Base-by-base conservation (phyloP, 331 rosid species). In the Malus hybrid region DNA sequence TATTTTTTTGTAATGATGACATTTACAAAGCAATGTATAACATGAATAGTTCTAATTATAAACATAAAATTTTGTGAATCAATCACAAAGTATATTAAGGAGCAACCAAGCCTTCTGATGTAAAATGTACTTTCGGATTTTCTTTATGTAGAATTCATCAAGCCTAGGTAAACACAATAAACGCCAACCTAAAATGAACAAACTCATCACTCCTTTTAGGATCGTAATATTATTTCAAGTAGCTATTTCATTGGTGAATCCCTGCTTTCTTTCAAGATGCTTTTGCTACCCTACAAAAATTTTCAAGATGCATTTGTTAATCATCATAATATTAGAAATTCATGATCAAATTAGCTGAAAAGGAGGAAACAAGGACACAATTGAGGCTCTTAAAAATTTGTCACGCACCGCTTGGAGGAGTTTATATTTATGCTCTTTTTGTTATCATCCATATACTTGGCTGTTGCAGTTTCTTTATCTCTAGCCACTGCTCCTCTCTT, bases 401-500 rank as follows among this genome's bases (percentile, higher is more conserved):
- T 81, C 55, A 63, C 76, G 79, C 83, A 92, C 97, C 96, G 84
- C 82, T 80, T 83, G 46, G 89, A 75, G 76, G 89, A 72, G 87
- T 69, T 78, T 72, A 75, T 79, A 84, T 70, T 85, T 84, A 89
- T 79, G 57, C 55, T 73, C 78, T 81, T 92, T 79, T 78, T 86
- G 71, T 81, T 76, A 63, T 80, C 86, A 15, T 85, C 89, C 65
- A 81, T 12, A 46, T 13, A 12, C 81, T 86, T 87, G 61, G 72
- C 76, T 66, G 85, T 80, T 50, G 90, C 85, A 66, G 89, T 83
- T 77, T 92, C 99, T 80, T 83, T 92, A 73, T 90, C 97, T 81
- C 90, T 92, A 33, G 92, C 90, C 74, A 90, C 90, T 29, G 90
- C 87, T 85, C 90, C 97, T 87, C 97, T 87, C 85, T 84, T 95